Percentiles rank a stretch among this genome's conserved stretches.
Evolutionary conservation across 2,329 filamentous ascomycete species (phyloP).

Genomic region (Nigrograna mackinnonii): DNA sequence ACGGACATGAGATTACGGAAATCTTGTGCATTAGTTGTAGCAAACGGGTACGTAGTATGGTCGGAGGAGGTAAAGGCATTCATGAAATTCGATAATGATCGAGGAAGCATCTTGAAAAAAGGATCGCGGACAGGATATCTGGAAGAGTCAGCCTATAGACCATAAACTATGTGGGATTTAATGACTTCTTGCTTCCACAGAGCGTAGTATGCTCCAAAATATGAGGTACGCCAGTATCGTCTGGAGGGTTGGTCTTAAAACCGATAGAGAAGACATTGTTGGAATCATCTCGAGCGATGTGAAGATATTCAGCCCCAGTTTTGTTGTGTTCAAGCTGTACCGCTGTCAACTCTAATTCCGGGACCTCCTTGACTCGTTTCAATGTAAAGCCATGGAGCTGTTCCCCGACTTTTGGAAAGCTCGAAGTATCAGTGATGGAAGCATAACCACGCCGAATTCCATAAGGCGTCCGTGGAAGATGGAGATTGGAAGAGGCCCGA

Average conservation of each 20-base stretch:
- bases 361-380: conserved; percentile 85
- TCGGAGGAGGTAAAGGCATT: conserved; percentile 97
- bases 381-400: conserved; percentile 93
- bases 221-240: conserved; percentile 94
- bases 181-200: conserved; percentile 93
- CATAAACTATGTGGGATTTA: conserved; percentile 45
- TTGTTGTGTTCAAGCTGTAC: conserved; percentile 90
- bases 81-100: conserved; percentile 99
- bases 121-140: conserved; percentile 97
- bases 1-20: conserved; percentile 96
- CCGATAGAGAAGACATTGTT: conserved; percentile 99
- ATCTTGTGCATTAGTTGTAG: conserved; percentile 93
- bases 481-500: conserved; percentile 16
- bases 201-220: conserved; percentile 97
- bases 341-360: conserved; percentile 90
- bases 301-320: conserved; percentile 93
- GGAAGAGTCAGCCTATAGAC: conserved; percentile 6
- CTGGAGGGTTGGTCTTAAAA: conserved; percentile 98
- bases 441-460: conserved; percentile 47
- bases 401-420: conserved; percentile 78
- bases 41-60: conserved; percentile 97
- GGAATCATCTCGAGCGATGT: conserved; percentile 90
- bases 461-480: conserved; percentile 13
- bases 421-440: conserved; percentile 75
- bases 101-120: conserved; percentile 99